Conservation (phyloP, 495 filamentous ascomycete species). For the Penicillium ochrochloron region DNA sequence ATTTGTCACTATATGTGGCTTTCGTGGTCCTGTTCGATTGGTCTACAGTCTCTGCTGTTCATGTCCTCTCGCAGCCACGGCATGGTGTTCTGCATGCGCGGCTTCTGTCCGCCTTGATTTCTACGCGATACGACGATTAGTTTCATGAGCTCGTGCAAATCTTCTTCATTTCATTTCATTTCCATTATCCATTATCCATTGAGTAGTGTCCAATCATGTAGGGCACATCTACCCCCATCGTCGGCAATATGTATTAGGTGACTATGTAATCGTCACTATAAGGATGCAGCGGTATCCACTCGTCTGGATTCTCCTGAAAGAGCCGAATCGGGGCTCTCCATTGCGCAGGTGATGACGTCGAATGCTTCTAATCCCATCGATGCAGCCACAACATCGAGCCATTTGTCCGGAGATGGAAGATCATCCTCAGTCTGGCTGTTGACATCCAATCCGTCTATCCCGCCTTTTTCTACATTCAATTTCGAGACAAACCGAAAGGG, state of each 20-base stretch:
- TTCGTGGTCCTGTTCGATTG: slow-evolving; percentile 10
- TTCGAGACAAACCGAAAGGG: slow-evolving; percentile 29
- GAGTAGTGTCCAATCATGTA: background rate
- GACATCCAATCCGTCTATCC: background rate
- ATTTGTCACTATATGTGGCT: slow-evolving; percentile 11
- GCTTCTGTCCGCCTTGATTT: slow-evolving; percentile 26
- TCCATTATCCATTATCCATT: background rate
- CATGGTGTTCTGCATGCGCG: slow-evolving; percentile 22
- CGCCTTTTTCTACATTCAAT: background rate
- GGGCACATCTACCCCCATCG: background rate
- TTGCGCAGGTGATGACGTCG: slow-evolving; percentile 18
- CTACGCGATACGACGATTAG: slow-evolving; percentile 31
- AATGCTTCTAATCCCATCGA: slow-evolving; percentile 33
- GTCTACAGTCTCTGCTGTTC: background rate
- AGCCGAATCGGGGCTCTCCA: background rate
- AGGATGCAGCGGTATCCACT: background rate
- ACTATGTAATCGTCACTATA: background rate
- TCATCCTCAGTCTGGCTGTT: background rate
- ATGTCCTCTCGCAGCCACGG: slow-evolving; percentile 13
- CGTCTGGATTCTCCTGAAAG: background rate
- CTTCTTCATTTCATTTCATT: slow-evolving; percentile 4
- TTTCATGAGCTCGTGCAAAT: slow-evolving; percentile 21
- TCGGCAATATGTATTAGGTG: background rate
- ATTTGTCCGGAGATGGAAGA: slow-evolving; percentile 20
- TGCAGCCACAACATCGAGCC: slow-evolving; percentile 32